Conservation (phyloP, 768 basidiomycete species). For the Suillus subaureus region DNA sequence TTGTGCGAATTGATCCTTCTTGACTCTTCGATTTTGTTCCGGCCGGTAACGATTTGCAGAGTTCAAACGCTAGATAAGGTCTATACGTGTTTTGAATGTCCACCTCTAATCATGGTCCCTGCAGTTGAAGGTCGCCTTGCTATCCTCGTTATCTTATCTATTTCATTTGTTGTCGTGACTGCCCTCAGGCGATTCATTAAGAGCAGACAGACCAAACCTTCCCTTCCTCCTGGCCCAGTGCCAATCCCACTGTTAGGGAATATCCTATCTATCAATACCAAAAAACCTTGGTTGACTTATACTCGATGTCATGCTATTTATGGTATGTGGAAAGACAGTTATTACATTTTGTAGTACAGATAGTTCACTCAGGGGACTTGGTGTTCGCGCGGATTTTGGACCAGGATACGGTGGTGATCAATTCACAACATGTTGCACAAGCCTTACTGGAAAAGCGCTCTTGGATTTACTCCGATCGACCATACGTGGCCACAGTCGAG, state of each 20-base stretch:
- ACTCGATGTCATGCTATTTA: slow-evolving; percentile 4
- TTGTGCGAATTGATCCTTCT: neutral
- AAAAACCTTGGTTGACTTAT: slow-evolving; percentile 9
- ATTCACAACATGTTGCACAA: neutral
- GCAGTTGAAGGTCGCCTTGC: neutral
- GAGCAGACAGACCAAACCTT: neutral
- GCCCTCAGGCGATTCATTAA: slow-evolving; percentile 6
- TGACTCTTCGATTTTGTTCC: neutral
- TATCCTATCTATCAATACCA: slow-evolving; percentile 1
- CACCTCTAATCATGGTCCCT: neutral
- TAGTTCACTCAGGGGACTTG: neutral
- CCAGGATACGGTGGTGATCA: slow-evolving; percentile 3
- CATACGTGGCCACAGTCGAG: slow-evolving; percentile 2
- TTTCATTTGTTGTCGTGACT: neutral
- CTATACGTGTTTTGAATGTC: neutral
- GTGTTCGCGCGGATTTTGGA: slow-evolving; percentile 2
- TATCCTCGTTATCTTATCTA: neutral
- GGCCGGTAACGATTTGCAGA: neutral
- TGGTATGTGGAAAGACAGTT: neutral
- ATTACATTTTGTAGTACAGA: neutral
- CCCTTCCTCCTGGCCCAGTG: slow-evolving; percentile 50
- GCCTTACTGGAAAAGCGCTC: slow-evolving; percentile 12
- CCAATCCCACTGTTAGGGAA: slow-evolving; percentile 37
- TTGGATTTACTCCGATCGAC: slow-evolving; percentile 12
- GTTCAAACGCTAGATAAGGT: neutral